A percentile compares a stretch with the other conserved stretches of the same genome.
These are phyloP conservation scores for Leccinum olivaceopallidum DNA, from an alignment of 768 basidiomycete genomes.

Conservation along the genomic window DNA sequence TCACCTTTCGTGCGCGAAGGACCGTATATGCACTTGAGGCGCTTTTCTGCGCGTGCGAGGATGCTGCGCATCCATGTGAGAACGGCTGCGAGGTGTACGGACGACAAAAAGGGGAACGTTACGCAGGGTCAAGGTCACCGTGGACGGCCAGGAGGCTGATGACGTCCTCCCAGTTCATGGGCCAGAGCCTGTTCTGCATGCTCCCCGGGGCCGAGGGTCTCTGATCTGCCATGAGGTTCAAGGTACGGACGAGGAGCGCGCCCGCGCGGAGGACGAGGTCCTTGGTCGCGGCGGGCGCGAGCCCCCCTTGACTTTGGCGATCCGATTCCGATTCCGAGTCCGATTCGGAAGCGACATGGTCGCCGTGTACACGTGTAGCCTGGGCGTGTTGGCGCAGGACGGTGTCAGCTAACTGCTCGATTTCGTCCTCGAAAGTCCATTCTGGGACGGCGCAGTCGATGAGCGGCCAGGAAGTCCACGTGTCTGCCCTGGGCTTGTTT, in stretches of 20 bases:
- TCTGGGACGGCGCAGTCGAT: slow-evolving; percentile 67
- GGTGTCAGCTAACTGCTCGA: slow-evolving; percentile 46
- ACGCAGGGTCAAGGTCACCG: slow-evolving; percentile 36
- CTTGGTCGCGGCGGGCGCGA: slow-evolving; percentile 30
- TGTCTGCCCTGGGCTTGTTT: slow-evolving; percentile 33
- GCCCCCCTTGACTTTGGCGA: slow-evolving; percentile 23
- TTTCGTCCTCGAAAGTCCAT: slow-evolving; percentile 72
- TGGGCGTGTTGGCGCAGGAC: slow-evolving; percentile 27
- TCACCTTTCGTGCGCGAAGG: slow-evolving; percentile 20
- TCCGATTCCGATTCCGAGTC: slow-evolving; percentile 32
- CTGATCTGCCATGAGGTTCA: slow-evolving; percentile 56
- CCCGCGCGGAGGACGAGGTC: slow-evolving; percentile 45
- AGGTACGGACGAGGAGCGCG: slow-evolving; percentile 47
- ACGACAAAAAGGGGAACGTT: slow-evolving; percentile 3
- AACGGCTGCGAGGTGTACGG: neutral
- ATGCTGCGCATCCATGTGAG: slow-evolving; percentile 14
- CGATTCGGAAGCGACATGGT: slow-evolving; percentile 18
- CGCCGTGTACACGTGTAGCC: slow-evolving; percentile 10
- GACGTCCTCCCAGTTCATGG: slow-evolving; percentile 66
- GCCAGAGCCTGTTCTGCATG: slow-evolving; percentile 63
- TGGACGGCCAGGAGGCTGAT: slow-evolving; percentile 50
- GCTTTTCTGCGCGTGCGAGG: slow-evolving; percentile 28
- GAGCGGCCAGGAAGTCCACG: slow-evolving; percentile 81
- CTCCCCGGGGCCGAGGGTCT: slow-evolving; percentile 55
- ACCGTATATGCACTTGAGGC: slow-evolving; percentile 34